Base-by-base conservation (phyloP, 768 basidiomycete species). In the Jaapia argillacea region DNA sequence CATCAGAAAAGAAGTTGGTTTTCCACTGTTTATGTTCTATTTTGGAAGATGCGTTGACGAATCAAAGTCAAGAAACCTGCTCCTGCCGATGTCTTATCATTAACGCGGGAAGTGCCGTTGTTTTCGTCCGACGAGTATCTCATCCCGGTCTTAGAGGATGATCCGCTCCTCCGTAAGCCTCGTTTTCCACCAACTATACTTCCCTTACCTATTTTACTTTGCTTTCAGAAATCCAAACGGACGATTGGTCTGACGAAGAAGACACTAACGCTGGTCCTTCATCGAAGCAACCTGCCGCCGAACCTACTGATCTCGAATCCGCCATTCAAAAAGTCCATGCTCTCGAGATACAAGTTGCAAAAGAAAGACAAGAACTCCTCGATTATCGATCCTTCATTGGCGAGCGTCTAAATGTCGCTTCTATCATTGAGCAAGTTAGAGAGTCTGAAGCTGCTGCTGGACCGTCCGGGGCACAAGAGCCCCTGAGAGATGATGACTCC, bases 161-260 rank as follows among this genome's bases (percentile, higher is more conserved):
- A 97, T 57, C 85, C 90, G 2, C 63, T 96, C 10, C 79, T 98
- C 20, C 87, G 94, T 96, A 54, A 55, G 85, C 68, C 5, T 39
- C 5, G 31, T n/a, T 16, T 44, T n/a, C 23, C 21, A 2, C 25
- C 33, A 23, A 10, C 35, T 41, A n/a, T 27, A 6, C 16, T 25
- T 35, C 20, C 36, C 16, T 35, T 25, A 10, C 10, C 28, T 33
- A n/a, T n/a, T n/a, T n/a, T n/a, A n/a, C n/a, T n/a, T n/a, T n/a
- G n/a, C n/a, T n/a, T n/a, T n/a, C 28, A 33, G 88, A 86, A 51
- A 58, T 80, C 27, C 74, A 79, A 43, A 66, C 74, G 10, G 79
- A 77, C 48, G 77, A 83, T 42, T 82, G 83, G 81, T 80, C 83
- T 2, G 87, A 89, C 20, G 89, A 89, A 25, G 81, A 78, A 23